phyloP scores from a whole-genome alignment of 2,329 filamentous ascomycete genomes.

The Pseudopithomyces maydicus region DNA sequence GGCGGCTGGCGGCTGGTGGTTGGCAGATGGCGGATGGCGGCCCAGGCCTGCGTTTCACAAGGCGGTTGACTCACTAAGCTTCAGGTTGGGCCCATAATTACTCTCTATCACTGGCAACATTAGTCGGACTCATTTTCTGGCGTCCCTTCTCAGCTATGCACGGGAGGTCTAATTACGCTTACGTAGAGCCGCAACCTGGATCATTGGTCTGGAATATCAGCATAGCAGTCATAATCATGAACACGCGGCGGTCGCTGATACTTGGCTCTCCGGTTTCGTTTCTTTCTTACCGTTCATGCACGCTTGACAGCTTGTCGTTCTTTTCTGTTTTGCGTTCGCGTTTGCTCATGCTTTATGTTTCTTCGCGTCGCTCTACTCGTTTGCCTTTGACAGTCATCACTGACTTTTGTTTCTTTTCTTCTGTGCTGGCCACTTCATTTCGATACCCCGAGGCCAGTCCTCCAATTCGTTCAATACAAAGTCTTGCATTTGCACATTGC shows the following conservation, averaged over 20 bases:
- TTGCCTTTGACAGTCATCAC: background rate
- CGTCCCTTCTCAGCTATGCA: background rate
- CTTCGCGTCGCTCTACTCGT: background rate
- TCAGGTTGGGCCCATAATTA: background rate
- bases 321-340: background rate
- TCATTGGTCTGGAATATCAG: background rate
- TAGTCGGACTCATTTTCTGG: background rate
- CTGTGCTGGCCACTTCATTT: background rate
- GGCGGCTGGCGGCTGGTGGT: too few species aligned
- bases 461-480: background rate
- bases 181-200: background rate
- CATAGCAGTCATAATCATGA: background rate
- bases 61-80: background rate
- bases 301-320: background rate
- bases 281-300: background rate
- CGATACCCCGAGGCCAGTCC: background rate
- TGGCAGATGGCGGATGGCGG: background rate
- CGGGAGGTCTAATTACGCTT: background rate
- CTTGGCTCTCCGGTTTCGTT: background rate
- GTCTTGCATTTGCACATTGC: background rate
- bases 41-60: slow-evolving; percentile 1
- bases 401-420: background rate
- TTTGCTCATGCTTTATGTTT: background rate
- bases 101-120: background rate
- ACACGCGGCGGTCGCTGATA: background rate